A percentile compares a stretch with the other conserved stretches of the same genome.
These are phyloP conservation scores for Leucaena leucocephala DNA, from an alignment of 306 rosid species.

Conservation along the genomic window DNA sequence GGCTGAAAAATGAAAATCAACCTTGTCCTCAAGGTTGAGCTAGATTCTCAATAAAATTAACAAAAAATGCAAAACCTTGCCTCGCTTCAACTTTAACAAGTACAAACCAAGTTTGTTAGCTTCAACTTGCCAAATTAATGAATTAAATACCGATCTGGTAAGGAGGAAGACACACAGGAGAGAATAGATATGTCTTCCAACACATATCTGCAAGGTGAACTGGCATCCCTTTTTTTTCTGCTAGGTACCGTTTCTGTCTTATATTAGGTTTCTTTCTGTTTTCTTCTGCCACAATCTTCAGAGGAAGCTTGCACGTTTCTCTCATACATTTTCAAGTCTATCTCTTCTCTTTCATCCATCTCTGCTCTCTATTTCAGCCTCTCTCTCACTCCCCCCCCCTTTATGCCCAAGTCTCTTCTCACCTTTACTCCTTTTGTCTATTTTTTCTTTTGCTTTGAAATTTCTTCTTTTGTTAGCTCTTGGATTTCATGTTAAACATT, in stretches of 20 bases:
- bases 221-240: not conserved
- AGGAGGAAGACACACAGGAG: not conserved
- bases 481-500: not conserved
- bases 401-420: not conserved
- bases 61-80: not conserved
- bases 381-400: not conserved
- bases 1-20: not conserved
- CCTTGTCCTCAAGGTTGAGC: not conserved
- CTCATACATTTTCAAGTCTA: not conserved
- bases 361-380: not conserved
- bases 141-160: too few species aligned
- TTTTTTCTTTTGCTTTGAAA: not conserved
- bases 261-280: not conserved
- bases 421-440: not conserved
- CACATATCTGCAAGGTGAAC: not conserved
- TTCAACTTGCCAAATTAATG: not conserved
- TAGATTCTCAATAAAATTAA: not conserved
- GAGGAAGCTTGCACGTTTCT: not conserved
- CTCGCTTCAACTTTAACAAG: too few species aligned
- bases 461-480: not conserved
- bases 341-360: not conserved
- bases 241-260: not conserved
- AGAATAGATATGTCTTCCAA: not conserved
- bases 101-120: too few species aligned
- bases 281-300: not conserved